Conservation (phyloP, 2,329 filamentous ascomycete species). For the Gyromitra esculenta region DNA sequence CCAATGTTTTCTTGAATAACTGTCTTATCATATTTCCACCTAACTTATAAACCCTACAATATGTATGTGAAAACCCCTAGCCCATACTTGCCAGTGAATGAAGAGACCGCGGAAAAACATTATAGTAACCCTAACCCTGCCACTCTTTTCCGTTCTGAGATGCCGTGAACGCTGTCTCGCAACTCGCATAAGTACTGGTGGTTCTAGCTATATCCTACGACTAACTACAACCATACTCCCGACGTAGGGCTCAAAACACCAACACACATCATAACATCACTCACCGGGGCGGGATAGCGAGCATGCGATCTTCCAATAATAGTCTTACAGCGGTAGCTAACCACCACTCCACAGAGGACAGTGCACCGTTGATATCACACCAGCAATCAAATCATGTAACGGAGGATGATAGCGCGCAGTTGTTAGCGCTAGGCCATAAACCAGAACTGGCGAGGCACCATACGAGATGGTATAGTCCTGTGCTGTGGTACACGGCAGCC, state of each 20-base stretch:
- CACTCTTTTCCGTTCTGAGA: background rate
- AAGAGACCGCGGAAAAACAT: background rate
- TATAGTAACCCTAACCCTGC: background rate
- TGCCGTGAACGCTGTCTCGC: background rate
- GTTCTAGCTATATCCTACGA: background rate
- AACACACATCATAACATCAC: conserved; percentile 5
- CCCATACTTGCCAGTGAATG: background rate
- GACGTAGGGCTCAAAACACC: background rate
- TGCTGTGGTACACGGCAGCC: background rate
- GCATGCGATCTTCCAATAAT: conserved; percentile 21
- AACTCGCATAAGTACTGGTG: background rate
- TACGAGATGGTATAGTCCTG: conserved; percentile 62
- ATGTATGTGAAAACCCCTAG: background rate
- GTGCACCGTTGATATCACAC: conserved; percentile 20
- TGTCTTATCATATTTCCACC: background rate
- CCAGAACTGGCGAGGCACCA: conserved; percentile 68
- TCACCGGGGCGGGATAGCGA: conserved; percentile 12
- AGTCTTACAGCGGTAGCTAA: conserved; percentile 1
- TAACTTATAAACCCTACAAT: background rate
- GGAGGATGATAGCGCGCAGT: conserved; percentile 14
- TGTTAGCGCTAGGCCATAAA: conserved; percentile 31
- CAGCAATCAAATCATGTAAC: background rate
- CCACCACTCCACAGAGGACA: conserved; percentile 14
- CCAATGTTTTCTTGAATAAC: background rate
- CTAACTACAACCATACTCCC: background rate